Base-by-base conservation (phyloP, 2,329 filamentous ascomycete species). In the Aureobasidium mangrovei region DNA sequence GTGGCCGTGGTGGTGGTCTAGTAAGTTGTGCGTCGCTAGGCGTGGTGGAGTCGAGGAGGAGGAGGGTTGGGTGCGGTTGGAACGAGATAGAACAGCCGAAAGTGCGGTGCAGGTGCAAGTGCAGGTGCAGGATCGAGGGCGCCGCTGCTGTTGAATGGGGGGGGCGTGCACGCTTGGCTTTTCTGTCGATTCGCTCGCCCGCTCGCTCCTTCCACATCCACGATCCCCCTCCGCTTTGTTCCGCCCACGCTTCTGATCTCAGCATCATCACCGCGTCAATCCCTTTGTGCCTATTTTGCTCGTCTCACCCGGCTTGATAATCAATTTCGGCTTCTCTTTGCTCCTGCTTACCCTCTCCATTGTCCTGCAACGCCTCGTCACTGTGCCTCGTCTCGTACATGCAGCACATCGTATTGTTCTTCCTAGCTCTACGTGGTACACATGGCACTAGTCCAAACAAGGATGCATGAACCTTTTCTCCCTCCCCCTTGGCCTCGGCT, bases 211-310 rank as follows among this genome's bases (percentile, higher is more conserved):
- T 18, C 18, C 18, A 18, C 18, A 18, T 18, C 18, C 18, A 18
- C 32, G 10, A 10, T 35, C 10, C 10, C 32, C 32, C 10, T 7
- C 32, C 6, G 32, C 32, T 7, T 35, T 7, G 6, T 35, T 7
- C 10, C 32, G 32, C 32, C 27, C 41, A 29, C 41, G 18, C 10
- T n/a, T 7, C 6, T 7, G 39, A 27, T 52, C 38, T 24, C 6
- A 32, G 29, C 47, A 52, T 52, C 47, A 52, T 52, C 39, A 29
- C 38, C 27, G 38, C 39, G 47, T 52, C 47, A 42, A 42, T 52
- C 38, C 36, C 45, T 9, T 48, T 51, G 33, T 28, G 32, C 38
- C 46, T 49, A 7, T 12, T 35, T 35, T 35, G 32, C 10, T 35
- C 32, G 32, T 35, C 32, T 35, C 32, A 35, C 32, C 18, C 18